Evolutionary conservation across 1,284 basidiomycete species (phyloP), one percentile per base, ranked within the genome.

Genomic region (Ganoderma leucocontextum): DNA sequence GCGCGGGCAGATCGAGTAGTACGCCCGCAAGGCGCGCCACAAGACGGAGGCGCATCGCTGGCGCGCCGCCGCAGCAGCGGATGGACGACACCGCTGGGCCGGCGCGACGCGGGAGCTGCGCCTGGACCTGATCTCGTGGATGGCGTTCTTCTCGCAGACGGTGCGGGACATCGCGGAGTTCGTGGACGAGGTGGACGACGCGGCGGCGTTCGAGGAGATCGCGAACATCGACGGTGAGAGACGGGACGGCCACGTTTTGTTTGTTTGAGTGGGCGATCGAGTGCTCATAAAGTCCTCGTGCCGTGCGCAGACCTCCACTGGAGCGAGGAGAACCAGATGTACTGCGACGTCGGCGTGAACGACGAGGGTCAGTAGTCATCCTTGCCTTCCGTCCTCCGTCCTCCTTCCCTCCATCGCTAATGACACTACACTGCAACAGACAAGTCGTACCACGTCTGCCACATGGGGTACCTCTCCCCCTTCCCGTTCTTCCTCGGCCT

Each of bases 51-150:
- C 89, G 0, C 98, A 97, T 80, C 87, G 96, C 60, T 98, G 96
- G 97, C 89, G 97, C 44, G 96, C n/a, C 86, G 96, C 44, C 94
- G 9, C 86, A 91, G 75, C 85, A 86, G 59, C 96, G 96, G 0
- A 91, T 98, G 87, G 96, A 98, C 78, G 96, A 98, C n/a, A n/a
- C n/a, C n/a, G n/a, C 80, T 98, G 95, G 89, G 12, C 89, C 90
- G 39, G 92, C 97, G 9, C 95, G n/a, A 97, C 76, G 86, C 91
- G 97, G 63, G 96, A 98, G 82, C 83, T 98, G 65, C 96, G 98
- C 79, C 80, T 98, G 61, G 96, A 98, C 80, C 82, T 98, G 72
- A 93, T 96, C 70, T 92, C 92, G 47, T 98, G 96, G 96, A 95
- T 98, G 92, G 96, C 90, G 13, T 96, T 94, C 82, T 97, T 97